Evolutionary conservation across 78 protist genomes (phyloP).

Genomic region (Guillardia theta): DNA sequence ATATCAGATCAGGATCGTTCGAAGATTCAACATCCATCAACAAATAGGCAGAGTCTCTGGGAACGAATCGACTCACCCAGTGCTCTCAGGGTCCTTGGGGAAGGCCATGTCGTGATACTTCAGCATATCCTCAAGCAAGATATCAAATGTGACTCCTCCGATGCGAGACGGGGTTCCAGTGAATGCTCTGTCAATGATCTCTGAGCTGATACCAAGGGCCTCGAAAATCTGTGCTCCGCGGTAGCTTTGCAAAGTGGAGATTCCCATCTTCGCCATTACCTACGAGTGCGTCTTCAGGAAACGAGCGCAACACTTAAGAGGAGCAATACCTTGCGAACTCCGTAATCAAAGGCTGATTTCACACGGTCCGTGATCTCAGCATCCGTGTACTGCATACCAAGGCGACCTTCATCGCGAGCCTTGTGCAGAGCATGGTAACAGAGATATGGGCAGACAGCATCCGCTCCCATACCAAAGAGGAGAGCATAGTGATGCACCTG

Average conservation of each 20-base stretch:
- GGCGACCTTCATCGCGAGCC: background rate
- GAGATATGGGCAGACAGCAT: slow-evolving; percentile 83
- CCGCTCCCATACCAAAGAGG: slow-evolving; percentile 79
- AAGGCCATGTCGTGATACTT: background rate
- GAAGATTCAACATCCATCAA: no score
- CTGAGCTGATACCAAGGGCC: slow-evolving; percentile 76
- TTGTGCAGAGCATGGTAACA: slow-evolving; percentile 43
- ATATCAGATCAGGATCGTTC: no score
- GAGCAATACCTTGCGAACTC: slow-evolving; percentile 51
- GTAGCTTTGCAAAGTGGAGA: slow-evolving; percentile 70
- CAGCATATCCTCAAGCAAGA: background rate
- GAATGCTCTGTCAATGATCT: slow-evolving; percentile 66
- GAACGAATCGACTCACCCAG: background rate
- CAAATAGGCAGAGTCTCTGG: background rate
- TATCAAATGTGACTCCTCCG: slow-evolving; percentile 52
- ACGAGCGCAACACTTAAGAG: background rate
- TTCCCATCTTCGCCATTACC: slow-evolving; percentile 84
- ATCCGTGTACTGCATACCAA: background rate
- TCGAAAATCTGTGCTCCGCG: slow-evolving; percentile 90
- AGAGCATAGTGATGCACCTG: slow-evolving; percentile 73
- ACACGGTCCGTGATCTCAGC: background rate
- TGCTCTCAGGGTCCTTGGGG: slow-evolving; percentile 19
- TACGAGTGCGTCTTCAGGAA: background rate
- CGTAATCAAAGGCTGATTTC: slow-evolving; percentile 54
- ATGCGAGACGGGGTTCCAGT: slow-evolving; percentile 73